phyloP scores from a whole-genome alignment of 2,329 filamentous ascomycete genomes.

The Alternaria incomplexa region DNA sequence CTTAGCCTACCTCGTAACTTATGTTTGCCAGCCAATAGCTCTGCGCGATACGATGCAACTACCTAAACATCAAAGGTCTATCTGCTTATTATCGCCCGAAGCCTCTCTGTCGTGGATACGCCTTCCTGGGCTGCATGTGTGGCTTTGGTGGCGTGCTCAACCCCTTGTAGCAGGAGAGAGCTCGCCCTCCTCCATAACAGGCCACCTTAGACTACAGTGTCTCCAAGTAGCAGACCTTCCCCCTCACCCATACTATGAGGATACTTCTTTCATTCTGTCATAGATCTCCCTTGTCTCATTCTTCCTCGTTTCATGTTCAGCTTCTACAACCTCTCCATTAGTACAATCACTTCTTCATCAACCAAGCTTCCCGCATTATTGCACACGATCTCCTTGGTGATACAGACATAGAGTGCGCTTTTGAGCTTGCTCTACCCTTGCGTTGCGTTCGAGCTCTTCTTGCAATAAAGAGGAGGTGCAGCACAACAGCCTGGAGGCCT shows the following conservation, averaged over 20 bases:
- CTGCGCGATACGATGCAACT: not conserved
- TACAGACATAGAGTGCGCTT: not conserved
- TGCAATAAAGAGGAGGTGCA: not conserved
- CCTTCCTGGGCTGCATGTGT: not conserved
- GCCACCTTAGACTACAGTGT: not conserved
- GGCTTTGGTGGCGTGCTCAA: not conserved
- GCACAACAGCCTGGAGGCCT: not conserved
- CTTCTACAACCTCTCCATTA: not conserved
- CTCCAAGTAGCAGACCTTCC: not conserved
- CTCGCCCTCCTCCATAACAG: not conserved
- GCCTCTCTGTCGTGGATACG: not conserved
- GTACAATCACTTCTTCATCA: not conserved
- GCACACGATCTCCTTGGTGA: not conserved
- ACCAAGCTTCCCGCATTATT: not conserved
- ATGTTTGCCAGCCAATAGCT: not conserved
- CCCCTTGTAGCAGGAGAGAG: not conserved
- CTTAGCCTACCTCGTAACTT: not conserved
- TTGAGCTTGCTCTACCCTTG: not conserved
- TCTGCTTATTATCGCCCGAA: not conserved
- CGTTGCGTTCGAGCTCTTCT: not conserved
- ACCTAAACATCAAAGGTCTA: not conserved
- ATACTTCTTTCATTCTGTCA: not conserved
- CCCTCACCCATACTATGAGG: not conserved
- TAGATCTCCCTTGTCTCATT: not conserved
- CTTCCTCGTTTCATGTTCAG: not conserved